Percentiles rank a stretch among this genome's conserved stretches.
Evolutionary conservation across 2,329 filamentous ascomycete species (phyloP).

Genomic region (Colletotrichum gloeosporioides): DNA sequence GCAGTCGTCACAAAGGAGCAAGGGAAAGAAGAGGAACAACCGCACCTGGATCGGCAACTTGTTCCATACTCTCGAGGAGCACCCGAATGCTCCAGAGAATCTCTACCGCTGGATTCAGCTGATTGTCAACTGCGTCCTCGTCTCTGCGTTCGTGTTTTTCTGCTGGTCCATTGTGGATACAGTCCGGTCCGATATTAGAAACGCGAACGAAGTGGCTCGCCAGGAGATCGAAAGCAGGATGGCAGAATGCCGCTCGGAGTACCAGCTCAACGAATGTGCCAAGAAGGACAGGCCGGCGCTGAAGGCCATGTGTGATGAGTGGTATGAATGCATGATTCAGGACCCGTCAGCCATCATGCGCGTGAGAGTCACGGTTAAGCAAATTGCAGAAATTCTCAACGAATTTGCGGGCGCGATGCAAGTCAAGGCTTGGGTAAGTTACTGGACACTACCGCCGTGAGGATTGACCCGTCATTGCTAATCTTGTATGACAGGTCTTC

Average conservation of each 20-base stretch:
- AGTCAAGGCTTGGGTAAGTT: conserved; percentile 71
- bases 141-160: conserved; percentile 64
- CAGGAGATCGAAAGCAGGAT: conserved; percentile 75
- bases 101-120: conserved; percentile 65
- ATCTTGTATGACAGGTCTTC: conserved; percentile 46
- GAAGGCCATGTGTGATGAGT: conserved; percentile 74
- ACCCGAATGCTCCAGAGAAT: conserved; percentile 64
- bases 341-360: conserved; percentile 80
- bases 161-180: conserved; percentile 70
- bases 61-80: conserved; percentile 58
- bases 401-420: conserved; percentile 91
- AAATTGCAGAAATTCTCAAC: conserved; percentile 92
- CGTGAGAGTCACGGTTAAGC: conserved; percentile 82
- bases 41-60: conserved; percentile 46
- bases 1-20: conserved; percentile 8
- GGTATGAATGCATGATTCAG: conserved; percentile 87
- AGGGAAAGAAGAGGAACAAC: conserved; percentile 21
- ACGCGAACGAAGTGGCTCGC: conserved; percentile 73
- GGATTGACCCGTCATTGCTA: neutral
- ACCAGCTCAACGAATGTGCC: conserved; percentile 76
- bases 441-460: neutral
- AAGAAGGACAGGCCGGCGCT: conserved; percentile 73
- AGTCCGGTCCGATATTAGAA: conserved; percentile 76
- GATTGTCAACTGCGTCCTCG: conserved; percentile 68
- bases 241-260: conserved; percentile 74